Percentiles rank a stretch among this genome's conserved stretches.
These are phyloP conservation scores for Phytophthora multivora DNA, from an alignment of 352 stramenopile genomes.

Conservation along the genomic window DNA sequence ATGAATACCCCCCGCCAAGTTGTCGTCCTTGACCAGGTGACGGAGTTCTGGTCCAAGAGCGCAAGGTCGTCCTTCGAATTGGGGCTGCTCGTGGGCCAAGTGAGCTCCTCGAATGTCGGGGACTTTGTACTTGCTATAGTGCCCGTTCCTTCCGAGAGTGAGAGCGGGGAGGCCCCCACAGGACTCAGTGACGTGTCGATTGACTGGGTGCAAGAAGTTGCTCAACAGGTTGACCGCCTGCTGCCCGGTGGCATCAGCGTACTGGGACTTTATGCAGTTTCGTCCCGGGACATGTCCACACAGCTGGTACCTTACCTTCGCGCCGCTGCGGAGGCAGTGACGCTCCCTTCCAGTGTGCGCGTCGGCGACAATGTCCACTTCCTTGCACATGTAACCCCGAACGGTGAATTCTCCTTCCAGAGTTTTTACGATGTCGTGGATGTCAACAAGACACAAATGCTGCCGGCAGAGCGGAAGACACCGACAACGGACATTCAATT, in stretches of 20 bases:
- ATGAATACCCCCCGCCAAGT: conserved; percentile 40
- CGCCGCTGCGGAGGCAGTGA: conserved; percentile 44
- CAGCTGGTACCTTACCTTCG: conserved; percentile 60
- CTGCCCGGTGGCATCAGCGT: conserved; percentile 62
- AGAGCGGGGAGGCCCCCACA: conserved; percentile 32
- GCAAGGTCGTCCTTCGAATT: conserved; percentile 48
- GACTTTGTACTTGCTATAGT: conserved; percentile 58
- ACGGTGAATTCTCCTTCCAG: conserved; percentile 17
- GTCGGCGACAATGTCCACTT: conserved; percentile 39
- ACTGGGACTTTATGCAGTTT: conserved; percentile 65
- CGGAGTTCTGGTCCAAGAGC: conserved; percentile 23
- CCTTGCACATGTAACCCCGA: conserved; percentile 46
- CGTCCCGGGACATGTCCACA: conserved; percentile 33
- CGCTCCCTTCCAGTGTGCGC: conserved; percentile 19
- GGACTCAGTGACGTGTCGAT: conserved; percentile 59
- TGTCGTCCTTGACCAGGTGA: conserved; percentile 36
- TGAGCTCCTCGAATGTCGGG: conserved; percentile 30
- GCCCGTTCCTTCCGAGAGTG: conserved; percentile 54
- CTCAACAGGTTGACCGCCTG: conserved; percentile 71
- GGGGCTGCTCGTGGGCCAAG: conserved; percentile 66
- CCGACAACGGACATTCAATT: conserved; percentile 23
- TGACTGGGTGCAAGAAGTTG: conserved; percentile 70
- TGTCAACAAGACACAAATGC: conserved; percentile 41
- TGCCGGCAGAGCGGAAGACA: conserved; percentile 30
- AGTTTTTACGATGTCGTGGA: conserved; percentile 43